Conservation (phyloP, 1,284 basidiomycete genomes). For the Agroathelia rolfsii region DNA sequence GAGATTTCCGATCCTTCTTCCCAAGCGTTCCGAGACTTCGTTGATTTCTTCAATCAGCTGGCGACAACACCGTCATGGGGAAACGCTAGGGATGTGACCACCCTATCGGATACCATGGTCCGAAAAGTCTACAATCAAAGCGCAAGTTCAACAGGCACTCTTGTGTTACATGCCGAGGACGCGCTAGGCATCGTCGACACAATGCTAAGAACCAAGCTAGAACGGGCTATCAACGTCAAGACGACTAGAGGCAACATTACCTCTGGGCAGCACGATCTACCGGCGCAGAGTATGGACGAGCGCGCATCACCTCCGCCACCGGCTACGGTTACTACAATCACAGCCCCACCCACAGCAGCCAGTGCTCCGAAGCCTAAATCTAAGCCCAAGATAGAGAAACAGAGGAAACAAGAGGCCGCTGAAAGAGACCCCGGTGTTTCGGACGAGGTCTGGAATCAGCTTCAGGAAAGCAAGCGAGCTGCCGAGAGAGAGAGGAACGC, state of each 20-base stretch:
- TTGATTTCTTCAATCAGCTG: constrained; percentile 28
- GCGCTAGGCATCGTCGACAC: constrained; percentile 20
- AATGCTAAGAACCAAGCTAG: constrained; percentile 16
- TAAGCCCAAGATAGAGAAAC: constrained; percentile 10
- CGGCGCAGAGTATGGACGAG: constrained; percentile 5
- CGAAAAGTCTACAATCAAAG: constrained; percentile 18
- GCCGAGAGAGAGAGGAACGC: constrained; percentile 5
- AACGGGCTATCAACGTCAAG: constrained; percentile 13
- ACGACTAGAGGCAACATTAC: constrained; percentile 3
- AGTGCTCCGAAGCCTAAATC: constrained; percentile 6
- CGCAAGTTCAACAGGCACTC: constrained; percentile 8
- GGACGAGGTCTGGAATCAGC: constrained; percentile 18
- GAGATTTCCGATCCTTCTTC: constrained; percentile 28
- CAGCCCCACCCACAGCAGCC: constrained; percentile 4
- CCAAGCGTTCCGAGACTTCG: constrained; percentile 24
- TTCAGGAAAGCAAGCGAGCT: constrained; percentile 9
- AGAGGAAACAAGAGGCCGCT: constrained; percentile 18
- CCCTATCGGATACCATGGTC: constrained; percentile 38
- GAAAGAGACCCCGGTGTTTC: constrained; percentile 17
- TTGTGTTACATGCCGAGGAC: constrained; percentile 12
- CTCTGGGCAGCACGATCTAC: background rate
- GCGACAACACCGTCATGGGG: constrained; percentile 44
- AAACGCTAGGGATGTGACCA: constrained; percentile 52
- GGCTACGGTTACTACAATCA: constrained; percentile 3
- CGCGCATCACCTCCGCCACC: constrained; percentile 6